Evolutionary conservation across 192 early-diverging fungal genomes (phyloP), one percentile per base, ranked within the genome.

Genomic region (Rhizophlyctis rosea): DNA sequence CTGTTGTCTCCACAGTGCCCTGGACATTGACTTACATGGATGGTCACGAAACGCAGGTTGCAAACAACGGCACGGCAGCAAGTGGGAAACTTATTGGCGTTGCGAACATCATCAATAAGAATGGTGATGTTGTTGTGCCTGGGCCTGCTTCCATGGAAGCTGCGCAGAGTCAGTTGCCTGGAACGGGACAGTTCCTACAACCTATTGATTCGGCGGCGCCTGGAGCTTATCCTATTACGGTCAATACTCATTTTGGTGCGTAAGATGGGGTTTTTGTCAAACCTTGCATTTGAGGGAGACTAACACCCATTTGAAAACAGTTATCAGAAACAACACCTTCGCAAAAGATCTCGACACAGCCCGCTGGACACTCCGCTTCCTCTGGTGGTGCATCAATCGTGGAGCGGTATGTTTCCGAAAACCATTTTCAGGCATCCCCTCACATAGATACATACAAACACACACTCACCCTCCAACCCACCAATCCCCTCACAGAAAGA

Each of bases 11-110:
- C 23, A 28, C 25, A 2, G 32, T 65, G 7, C 63, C 63, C 7
- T 65, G 58, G 31, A 57, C 63, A 5, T 1, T 65, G n/a, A 44
- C 63, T 11, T 65, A 65, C 7, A 65, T 65, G 53, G 63, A 65
- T 47, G 29, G 30, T 29, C 50, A 31, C 18, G 62, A 64, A 54
- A 24, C 29, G 2, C 14, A 13, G 23, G 24, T 24, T 14, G 23
- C 52, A 24, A 30, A 14, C 0, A 54, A 54, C 25, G n/a, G n/a
- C n/a, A n/a, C n/a, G n/a, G n/a, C n/a, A n/a, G 39, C 18, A 18
- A 54, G 29, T 30, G 52, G 52, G 52, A 30, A 24, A 0, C 14
- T 18, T 14, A 24, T 54, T 14, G 52, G 52, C 24, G 52, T 54
- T 14, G 52, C 52, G 1, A 54, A 25, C 24, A 30, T 54, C 0